Base-by-base conservation (phyloP, 1,284 basidiomycete genomes). In the Singerocomus rubriflavus region DNA sequence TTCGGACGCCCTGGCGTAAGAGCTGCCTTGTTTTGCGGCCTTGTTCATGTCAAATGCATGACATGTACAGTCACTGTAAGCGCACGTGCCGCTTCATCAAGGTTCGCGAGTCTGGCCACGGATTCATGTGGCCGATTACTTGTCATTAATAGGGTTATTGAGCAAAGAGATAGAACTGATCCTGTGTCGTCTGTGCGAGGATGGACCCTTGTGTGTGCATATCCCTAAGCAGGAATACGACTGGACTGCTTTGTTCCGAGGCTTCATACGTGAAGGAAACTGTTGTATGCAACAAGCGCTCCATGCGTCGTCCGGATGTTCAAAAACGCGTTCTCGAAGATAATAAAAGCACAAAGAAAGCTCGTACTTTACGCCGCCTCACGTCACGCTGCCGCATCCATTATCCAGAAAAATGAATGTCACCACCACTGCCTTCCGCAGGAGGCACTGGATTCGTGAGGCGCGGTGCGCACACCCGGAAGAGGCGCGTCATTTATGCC, bases 311-410 rank as follows among this genome's bases (percentile, higher is more conserved):
- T 31, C 29, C 51, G 31, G 12, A 48, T 14, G 40, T 27, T 36
- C 31, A n/a, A 14, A 33, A 47, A 48, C 35, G 32, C 32, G 27
- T 56, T 59, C 32, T 55, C 38, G 40, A 21, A 47, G 25, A 43
- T 21, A 21, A 48, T 46, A 29, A 11, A 49, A 46, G 11, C 16
- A n/a, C 21, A 48, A 45, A 39, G 29, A 27, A 54, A 46, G 33
- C 14, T 44, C 50, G 27, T 56, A 63, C 58, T 56, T 57, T 58
- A 46, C 56, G 58, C 57, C 48, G 37, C 21, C 46, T 16, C 37
- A 10, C 17, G n/a, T 25, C 35, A 13, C 13, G 14, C 26, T 29
- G 32, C 43, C 45, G 44, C 32, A 30, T 9, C 25, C 9, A 40
- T 34, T 30, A 6, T 8, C 17, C 11, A 34, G 31, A 37, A 41